Base-by-base conservation (phyloP, 139 green algal genomes). In the Penium margaritaceum region DNA sequence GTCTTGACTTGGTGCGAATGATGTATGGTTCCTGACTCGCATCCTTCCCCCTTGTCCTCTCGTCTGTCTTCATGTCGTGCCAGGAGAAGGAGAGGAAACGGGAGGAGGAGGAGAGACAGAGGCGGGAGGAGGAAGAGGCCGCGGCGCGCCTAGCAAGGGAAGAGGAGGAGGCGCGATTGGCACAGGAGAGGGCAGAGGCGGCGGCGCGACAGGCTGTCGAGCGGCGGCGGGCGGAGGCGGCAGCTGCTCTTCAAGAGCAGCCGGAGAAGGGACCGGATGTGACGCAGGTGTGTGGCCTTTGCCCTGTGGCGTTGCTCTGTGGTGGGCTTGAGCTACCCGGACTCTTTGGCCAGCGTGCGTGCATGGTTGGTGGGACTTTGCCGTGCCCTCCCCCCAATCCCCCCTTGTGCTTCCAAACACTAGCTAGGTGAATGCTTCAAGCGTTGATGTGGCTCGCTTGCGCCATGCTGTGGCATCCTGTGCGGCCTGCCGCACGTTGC, bases 181-280 rank as follows among this genome's bases (percentile, higher is more conserved):
- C 36, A 19, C 75, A 14, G 3, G 66, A 57, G n/a, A 44, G 46
- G 39, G 54, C 36, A 46, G 73, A 44, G 4, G 44, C 37, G 21
- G 74, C 70, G 37, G 19, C 17, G 77, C 21, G 63, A 78, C 39
- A 39, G 12, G 55, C 33, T 6, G 21, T 77, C 35, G 57, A 81
- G 72, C n/a, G 37, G 39, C 61, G 60, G 3, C 73, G 47, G 12
- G 32, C 30, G 17, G 74, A 83, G 34, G 84, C 84, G 63, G 35
- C 33, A 24, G 72, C 37, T 2, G 39, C 12, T 19, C 33, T 81
- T 38, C 55, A n/a, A 0, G 71, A 58, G 53, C 75, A 83, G 74
- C 75, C 75, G 14, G 75, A 83, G 74, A 81, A 83, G n/a, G 75
- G 74, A 7, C 73, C 72, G 1, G 73, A 78, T 39, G 63, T 83